Evolutionary conservation across 495 filamentous ascomycete genomes (phyloP), one percentile per base, ranked within the genome.

Genomic region (Daldinia childiae): DNA sequence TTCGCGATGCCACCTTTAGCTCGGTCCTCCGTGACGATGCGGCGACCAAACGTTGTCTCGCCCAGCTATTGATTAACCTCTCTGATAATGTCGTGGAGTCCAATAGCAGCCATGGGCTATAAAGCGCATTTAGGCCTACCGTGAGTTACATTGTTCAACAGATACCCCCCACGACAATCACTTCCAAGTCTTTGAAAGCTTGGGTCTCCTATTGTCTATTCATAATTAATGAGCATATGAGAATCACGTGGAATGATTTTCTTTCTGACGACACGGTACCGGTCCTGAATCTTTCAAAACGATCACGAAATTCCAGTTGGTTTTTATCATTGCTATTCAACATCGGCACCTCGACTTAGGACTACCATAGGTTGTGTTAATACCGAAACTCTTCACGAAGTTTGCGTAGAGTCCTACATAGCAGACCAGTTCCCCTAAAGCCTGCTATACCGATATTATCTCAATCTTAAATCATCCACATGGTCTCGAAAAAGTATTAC

Each of bases 11-110:
- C 27, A 99, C 95, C 8, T 99, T 99, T 82, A 95, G 93, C 30
- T 93, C 94, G 0, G 95, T 99, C 34, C 89, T 99, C 39, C 93
- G 95, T 59, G 95, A 98, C 75, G 95, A 99, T 72, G 96, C 95
- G 8, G 95, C 96, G 5, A 99, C 96, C 3, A 99, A 99, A 82
- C 93, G 95, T 62, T 99, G 95, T 78, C 89, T 99, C 32, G 93
- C 95, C 7, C 95, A 98, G 81, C 90, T 99, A 39, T 83, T 98
- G 61, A 97, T 99, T 82, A 98, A 98, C 79, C 89, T 99, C 51
- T 95, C 93, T 30, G 95, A 99, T 81, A 94, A 92, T 76, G 91
- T 95, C 66, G 90, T 91, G 64, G 93, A 95, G 59, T 69, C 79
- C 51, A 76, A 60, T 67, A 79, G 61, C 62, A 74, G 75, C 61